Base-by-base conservation (phyloP, 352 stramenopile genomes). In the Phytophthora vignae region DNA sequence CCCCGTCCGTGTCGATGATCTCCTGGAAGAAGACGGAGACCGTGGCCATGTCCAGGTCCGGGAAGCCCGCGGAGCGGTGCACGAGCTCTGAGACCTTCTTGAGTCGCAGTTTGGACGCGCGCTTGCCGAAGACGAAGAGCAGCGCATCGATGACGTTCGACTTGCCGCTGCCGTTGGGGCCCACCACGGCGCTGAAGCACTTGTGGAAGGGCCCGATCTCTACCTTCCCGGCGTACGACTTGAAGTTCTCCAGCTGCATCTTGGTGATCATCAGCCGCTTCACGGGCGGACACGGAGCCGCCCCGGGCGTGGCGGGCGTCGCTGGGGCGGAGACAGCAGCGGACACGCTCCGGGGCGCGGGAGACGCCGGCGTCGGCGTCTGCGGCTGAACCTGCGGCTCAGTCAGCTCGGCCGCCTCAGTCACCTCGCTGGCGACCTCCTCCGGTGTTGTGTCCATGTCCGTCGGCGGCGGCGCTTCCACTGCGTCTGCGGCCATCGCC, bases 111-210 rank as follows among this genome's bases (percentile, higher is more conserved):
- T 99, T 99, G 67, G 98, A 99, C 49, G 98, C 98, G 49, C 98
- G 92, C 79, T 99, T 99, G 60, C 98, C 98, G 79, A 99, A 99
- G 6, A 99, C 98, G 77, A 99, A 99, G 14, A 99, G 93, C 83
- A 99, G 96, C 61, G 98, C 98, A 79, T 99, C 98, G 59, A 99
- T 99, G 17, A 99, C 97, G 78, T 99, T 99, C 19, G 96, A 99
- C 84, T 99, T 99, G 56, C 98, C 98, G 61, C 95, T 99, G 46
- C 98, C 98, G 77, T 99, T 99, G 22, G 98, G 98, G 5, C 98
- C 98, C 10, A 99, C 97, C 22, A 99, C 96, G 17, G 94, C 94
- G 60, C 92, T 99, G 85, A 99, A 99, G 73, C 97, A 99, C 84
- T 99, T 99, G 90, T 99, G 97, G 83, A 99, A 99, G 25, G 98